Base-by-base conservation (phyloP, 768 basidiomycete genomes). In the Suillus americanus region DNA sequence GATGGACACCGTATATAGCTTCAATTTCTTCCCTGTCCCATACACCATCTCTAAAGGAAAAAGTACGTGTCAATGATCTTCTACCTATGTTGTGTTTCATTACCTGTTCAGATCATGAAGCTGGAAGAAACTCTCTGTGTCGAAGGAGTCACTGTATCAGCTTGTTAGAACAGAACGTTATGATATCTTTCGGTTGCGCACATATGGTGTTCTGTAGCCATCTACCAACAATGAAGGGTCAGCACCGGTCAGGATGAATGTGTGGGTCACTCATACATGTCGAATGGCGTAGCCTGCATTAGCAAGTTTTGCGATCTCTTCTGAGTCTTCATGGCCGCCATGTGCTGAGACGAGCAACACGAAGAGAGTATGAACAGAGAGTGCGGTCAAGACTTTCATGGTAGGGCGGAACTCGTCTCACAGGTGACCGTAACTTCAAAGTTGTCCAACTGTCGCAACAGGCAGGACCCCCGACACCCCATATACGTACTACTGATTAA, bases 1-100 rank as follows among this genome's bases (percentile, higher is more conserved):
- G 96, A 75, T 97, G 95, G 9, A 98, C 90, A 61, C 97, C 97
- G 69, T 99, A 99, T 45, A 99, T 88, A 23, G 95, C 95, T 76
- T 97, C 91, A 65, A 99, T 91, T 75, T 99, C 97, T 62, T 89
- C 88, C 64, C 82, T 81, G 73, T 93, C 89, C 89, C 94, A 94
- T 61, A 84, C 71, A 0, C 93, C 93, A 72, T 99, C 88, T 45
- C 91, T 92, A 55, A 51, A n/a, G 25, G 33, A 28, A 9, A 30
- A 8, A 16, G 10, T 16, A 23, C 53, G 28, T n/a, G 45, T 35
- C 50, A 43, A 30, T 20, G 40, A 7, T 16, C 12, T 41, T 8
- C 25, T 5, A 6, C 20, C 18, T 10, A 41, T 45, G 45, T 40
- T 41, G 13, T 61, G 46, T 40, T 30, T 33, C 72, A 83, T 67